A percentile compares a stretch with the other conserved stretches of the same genome.
These are phyloP conservation scores for Xylariaceae sp. DNA, from an alignment of 2,329 filamentous ascomycete genomes.

Conservation along the genomic window DNA sequence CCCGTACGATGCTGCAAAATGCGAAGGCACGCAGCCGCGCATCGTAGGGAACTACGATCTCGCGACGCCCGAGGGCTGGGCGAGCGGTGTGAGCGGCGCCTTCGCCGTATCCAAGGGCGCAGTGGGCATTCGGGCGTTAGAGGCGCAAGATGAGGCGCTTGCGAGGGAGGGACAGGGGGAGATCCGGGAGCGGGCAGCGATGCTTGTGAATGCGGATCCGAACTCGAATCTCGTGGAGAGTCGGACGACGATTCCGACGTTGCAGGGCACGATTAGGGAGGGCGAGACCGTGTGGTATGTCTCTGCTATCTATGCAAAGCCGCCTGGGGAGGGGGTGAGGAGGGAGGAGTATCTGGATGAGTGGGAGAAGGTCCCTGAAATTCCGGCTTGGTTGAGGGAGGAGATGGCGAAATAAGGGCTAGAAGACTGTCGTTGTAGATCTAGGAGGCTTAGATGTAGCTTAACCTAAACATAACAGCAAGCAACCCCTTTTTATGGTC, in stretches of 20 bases:
- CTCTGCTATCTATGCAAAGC: constrained; percentile 66
- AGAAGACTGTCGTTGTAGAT: background rate
- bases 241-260: constrained; percentile 64
- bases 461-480: background rate
- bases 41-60: constrained; percentile 59
- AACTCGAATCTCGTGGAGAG: constrained; percentile 73
- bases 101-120: constrained; percentile 54
- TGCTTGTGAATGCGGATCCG: constrained; percentile 68
- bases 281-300: constrained; percentile 62
- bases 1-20: constrained; percentile 40
- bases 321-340: constrained; percentile 48
- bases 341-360: constrained; percentile 51
- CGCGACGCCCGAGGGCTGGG: constrained; percentile 48
- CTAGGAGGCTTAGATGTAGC: too few species aligned
- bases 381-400: constrained; percentile 56
- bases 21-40: constrained; percentile 49
- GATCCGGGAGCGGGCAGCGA: constrained; percentile 48
- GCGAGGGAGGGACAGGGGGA: constrained; percentile 24
- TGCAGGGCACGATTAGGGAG: constrained; percentile 56
- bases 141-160: constrained; percentile 20
- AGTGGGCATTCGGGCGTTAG: constrained; percentile 54
- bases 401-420: constrained; percentile 38
- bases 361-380: constrained; percentile 53
- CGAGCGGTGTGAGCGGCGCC: constrained; percentile 45
- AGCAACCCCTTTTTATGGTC: background rate